phyloP scores from a whole-genome alignment of 305 asterid species.

The Andrographis paniculata region DNA sequence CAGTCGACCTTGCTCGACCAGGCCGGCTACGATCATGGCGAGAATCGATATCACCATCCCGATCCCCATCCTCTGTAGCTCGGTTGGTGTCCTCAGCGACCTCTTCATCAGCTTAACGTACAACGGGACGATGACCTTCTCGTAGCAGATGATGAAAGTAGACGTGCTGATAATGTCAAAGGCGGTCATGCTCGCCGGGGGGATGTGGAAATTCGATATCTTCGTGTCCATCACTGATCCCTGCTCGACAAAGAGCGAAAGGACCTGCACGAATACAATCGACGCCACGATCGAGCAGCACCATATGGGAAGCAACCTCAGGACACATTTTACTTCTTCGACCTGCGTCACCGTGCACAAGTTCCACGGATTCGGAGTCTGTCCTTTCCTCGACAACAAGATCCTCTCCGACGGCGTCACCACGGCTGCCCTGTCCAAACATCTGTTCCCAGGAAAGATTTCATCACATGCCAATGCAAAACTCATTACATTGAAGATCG shows the following conservation, averaged over 20 bases:
- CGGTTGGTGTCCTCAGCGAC: slow-evolving; percentile 44
- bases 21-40: slow-evolving; percentile 60
- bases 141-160: slow-evolving; percentile 63
- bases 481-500: not conserved
- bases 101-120: slow-evolving; percentile 44
- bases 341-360: slow-evolving; percentile 76
- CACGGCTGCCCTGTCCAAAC: slow-evolving; percentile 67
- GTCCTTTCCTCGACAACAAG: slow-evolving; percentile 32
- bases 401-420: slow-evolving; percentile 41
- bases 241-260: slow-evolving; percentile 81
- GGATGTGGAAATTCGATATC: slow-evolving; percentile 41
- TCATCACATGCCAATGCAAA: not conserved
- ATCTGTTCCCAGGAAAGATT: slow-evolving; percentile 30
- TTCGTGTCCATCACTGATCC: slow-evolving; percentile 75
- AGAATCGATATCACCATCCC: slow-evolving; percentile 59
- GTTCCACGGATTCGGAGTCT: slow-evolving; percentile 58
- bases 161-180: slow-evolving; percentile 77
- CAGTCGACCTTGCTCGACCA: slow-evolving; percentile 62
- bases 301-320: slow-evolving; percentile 80
- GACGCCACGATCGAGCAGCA: slow-evolving; percentile 74
- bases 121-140: slow-evolving; percentile 49
- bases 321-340: slow-evolving; percentile 72
- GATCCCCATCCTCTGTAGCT: slow-evolving; percentile 66
- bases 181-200: slow-evolving; percentile 87
- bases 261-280: slow-evolving; percentile 62